Percentiles rank a stretch among this genome's conserved stretches.
phyloP scores from a whole-genome alignment of 257 asterid genomes.

The Pogostemon cablin region DNA sequence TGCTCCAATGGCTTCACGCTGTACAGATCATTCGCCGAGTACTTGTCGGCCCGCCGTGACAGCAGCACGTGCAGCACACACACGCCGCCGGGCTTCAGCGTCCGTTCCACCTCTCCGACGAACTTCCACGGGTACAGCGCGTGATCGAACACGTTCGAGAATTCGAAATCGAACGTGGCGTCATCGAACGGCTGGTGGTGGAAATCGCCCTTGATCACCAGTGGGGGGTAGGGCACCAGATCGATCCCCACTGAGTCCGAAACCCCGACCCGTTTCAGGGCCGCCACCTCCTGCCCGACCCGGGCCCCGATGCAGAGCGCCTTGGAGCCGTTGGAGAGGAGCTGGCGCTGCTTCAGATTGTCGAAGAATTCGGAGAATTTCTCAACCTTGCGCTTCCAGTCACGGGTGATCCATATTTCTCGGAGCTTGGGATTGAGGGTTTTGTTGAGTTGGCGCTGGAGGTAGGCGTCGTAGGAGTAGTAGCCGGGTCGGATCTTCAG shows the following conservation, averaged over 20 bases:
- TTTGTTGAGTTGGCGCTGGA: conserved; percentile 84
- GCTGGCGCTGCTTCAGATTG: conserved; percentile 40
- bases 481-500: conserved; percentile 89
- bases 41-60: conserved; percentile 70
- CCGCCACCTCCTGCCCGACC: conserved; percentile 96
- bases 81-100: conserved; percentile 65
- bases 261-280: conserved; percentile 69
- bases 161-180: conserved; percentile 72
- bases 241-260: conserved; percentile 76
- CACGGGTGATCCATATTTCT: conserved; percentile 85
- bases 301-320: conserved; percentile 86
- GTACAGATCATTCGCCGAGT: conserved; percentile 83
- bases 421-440: conserved; percentile 88
- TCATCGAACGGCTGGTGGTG: conserved; percentile 79
- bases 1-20: conserved; percentile 77
- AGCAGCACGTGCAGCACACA: conserved; percentile 86
- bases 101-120: conserved; percentile 85
- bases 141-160: conserved; percentile 95
- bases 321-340: conserved; percentile 53
- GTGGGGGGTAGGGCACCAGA: conserved; percentile 87
- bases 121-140: conserved; percentile 86
- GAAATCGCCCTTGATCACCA: conserved; percentile 86
- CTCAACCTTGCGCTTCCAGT: conserved; percentile 76
- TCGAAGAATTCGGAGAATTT: conserved; percentile 73
- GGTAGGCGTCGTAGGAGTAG: conserved; percentile 75